Percentiles rank a stretch among this genome's conserved stretches.
These are phyloP conservation scores for Aspergillus luchuensis DNA, from an alignment of 2,329 filamentous ascomycete species.

Conservation along the genomic window DNA sequence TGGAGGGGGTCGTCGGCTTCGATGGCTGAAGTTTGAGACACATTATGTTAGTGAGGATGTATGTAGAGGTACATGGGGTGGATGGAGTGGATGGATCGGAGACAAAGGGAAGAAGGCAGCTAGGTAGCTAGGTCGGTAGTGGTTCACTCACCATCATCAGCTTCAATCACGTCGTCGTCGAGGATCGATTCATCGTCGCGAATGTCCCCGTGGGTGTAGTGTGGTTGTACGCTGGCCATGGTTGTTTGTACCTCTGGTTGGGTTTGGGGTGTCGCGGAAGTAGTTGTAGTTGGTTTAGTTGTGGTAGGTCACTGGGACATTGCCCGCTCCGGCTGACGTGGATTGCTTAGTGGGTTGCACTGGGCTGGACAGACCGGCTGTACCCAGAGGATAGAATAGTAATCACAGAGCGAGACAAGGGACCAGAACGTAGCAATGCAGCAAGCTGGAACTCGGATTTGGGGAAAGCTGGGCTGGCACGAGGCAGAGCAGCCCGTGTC, in stretches of 20 bases:
- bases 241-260: constrained; percentile 1
- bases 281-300: not conserved
- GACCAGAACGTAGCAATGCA: not conserved
- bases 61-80: not conserved
- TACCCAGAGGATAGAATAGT: not conserved
- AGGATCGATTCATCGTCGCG: constrained; percentile 63
- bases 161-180: constrained; percentile 75
- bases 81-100: constrained; percentile 2
- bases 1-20: constrained; percentile 88
- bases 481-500: constrained; percentile 10
- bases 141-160: constrained; percentile 70
- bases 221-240: constrained; percentile 44
- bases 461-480: not conserved
- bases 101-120: not conserved
- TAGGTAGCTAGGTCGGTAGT: not conserved
- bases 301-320: constrained; percentile 18
- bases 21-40: constrained; percentile 59
- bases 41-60: not conserved
- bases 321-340: constrained; percentile 12
- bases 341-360: not conserved
- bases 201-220: constrained; percentile 59
- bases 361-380: constrained; percentile 10
- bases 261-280: constrained; percentile 2
- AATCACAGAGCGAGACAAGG: not conserved
- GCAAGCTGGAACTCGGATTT: not conserved